phyloP scores from a whole-genome alignment of 2,329 filamentous ascomycete species.

The Myriosclerotinia scirpicola region DNA sequence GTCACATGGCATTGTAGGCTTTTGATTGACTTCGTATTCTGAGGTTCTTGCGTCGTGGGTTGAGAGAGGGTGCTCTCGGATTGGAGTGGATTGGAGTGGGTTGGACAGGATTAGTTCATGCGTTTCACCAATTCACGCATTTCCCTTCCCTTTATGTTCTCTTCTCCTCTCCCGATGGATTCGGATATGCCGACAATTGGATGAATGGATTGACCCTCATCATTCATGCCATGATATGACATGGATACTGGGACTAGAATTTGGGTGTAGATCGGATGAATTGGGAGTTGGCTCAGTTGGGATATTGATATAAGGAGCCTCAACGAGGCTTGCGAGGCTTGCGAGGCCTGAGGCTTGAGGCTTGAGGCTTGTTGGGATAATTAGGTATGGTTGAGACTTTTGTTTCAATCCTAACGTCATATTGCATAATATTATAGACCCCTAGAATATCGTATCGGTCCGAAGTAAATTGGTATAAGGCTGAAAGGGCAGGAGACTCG shows the following conservation, averaged over 20 bases:
- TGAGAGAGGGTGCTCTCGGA: no score
- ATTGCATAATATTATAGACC: neutral
- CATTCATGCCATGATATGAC: neutral
- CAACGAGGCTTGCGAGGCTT: neutral
- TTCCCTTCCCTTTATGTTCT: no score
- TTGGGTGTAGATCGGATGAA: neutral
- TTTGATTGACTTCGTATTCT: no score
- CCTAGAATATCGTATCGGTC: no score
- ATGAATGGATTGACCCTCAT: neutral
- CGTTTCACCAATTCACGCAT: no score
- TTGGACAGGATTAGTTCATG: no score
- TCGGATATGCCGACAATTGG: neutral
- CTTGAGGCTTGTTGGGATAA: neutral
- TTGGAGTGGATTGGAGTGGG: no score
- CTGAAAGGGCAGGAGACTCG: neutral
- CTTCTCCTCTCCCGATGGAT: neutral
- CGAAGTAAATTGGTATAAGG: neutral
- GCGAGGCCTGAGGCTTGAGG: neutral
- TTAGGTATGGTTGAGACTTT: neutral
- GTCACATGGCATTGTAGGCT: no score
- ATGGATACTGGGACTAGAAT: neutral
- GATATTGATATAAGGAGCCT: neutral
- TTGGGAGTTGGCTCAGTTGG: no score
- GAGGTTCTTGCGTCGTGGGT: no score
- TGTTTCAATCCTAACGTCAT: neutral